A percentile compares a stretch with the other conserved stretches of the same genome.
Evolutionary conservation across 257 asterid species (phyloP).

Genomic region (Lantana camara): DNA sequence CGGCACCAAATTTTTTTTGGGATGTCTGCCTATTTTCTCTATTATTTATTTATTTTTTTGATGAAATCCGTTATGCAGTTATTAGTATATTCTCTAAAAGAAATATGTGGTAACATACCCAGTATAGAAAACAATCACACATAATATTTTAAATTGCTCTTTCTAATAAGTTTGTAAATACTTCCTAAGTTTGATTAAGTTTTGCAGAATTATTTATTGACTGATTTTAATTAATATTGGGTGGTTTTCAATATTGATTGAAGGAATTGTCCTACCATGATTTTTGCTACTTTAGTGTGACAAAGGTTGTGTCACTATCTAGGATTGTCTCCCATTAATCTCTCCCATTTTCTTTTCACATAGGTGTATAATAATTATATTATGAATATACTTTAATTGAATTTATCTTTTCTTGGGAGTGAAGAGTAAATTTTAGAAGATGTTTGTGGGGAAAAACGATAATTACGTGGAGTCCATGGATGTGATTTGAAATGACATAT

Average conservation of each 20-base stretch:
- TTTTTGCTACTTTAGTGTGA: neutral
- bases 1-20: too few relatives aligned
- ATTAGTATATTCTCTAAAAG: too few relatives aligned
- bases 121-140: too few relatives aligned
- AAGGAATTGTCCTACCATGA: neutral
- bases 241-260: conserved; percentile 15
- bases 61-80: too few relatives aligned
- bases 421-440: neutral
- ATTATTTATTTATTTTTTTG: too few relatives aligned
- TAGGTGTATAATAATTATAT: too few relatives aligned
- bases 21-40: too few relatives aligned
- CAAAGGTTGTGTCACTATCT: conserved; percentile 18
- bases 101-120: too few relatives aligned
- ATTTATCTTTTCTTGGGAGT: neutral
- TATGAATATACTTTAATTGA: neutral
- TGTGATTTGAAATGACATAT: neutral
- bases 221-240: neutral
- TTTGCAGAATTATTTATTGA: too few relatives aligned
- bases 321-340: neutral
- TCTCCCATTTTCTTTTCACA: neutral
- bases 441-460: neutral
- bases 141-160: too few relatives aligned
- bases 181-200: too few relatives aligned
- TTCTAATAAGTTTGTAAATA: too few relatives aligned
- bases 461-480: neutral